Percentiles rank a stretch among this genome's conserved stretches.
phyloP scores from a whole-genome alignment of 257 asterid genomes.

The Solanum sejunctum region DNA sequence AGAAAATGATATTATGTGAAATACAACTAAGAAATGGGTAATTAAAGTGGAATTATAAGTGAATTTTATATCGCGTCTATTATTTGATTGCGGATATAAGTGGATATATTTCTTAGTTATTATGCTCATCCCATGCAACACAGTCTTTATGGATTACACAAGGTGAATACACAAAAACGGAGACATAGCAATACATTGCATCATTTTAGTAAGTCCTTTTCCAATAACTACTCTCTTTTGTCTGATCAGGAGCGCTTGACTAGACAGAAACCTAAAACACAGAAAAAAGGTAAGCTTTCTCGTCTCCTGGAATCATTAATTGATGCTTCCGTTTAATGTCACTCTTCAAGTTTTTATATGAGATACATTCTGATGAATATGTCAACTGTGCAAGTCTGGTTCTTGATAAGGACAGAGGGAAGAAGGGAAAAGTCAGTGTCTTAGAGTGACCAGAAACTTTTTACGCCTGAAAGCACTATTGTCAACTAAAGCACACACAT shows the following conservation, averaged over 20 bases:
- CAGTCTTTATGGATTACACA: not conserved
- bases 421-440: not conserved
- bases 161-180: not conserved
- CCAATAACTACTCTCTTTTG: not conserved
- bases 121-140: not conserved
- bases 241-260: constrained; percentile 40
- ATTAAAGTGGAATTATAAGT: not conserved
- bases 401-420: not conserved
- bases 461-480: not conserved
- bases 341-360: not conserved
- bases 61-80: not conserved
- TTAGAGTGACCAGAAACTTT: accelerated
- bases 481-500: not conserved
- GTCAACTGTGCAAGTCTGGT: not conserved
- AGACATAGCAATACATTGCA: not conserved
- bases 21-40: not conserved
- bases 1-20: not conserved
- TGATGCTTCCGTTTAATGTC: not conserved
- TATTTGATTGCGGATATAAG: not conserved
- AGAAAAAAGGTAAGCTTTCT: constrained; percentile 40
- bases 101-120: not conserved
- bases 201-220: not conserved
- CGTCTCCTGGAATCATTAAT: not conserved
- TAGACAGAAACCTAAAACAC: constrained; percentile 21
- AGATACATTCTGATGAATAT: not conserved